A percentile compares a stretch with the other conserved stretches of the same genome.
Evolutionary conservation across 495 filamentous ascomycete genomes (phyloP).

Genomic region (Aspergillus conjunctus): DNA sequence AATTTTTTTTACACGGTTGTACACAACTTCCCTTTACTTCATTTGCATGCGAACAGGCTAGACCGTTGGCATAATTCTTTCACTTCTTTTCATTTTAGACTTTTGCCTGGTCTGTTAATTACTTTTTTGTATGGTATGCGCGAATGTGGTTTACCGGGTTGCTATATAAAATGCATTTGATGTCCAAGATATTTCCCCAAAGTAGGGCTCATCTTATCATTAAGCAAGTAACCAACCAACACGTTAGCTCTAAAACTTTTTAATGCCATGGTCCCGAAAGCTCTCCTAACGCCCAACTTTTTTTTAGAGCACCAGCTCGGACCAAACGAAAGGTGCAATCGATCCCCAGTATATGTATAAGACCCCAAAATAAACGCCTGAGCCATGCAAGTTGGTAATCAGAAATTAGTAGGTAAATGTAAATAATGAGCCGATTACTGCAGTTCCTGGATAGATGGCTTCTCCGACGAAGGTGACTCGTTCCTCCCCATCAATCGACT

Average conservation of each 20-base stretch:
- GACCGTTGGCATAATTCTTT: slow-evolving; percentile 24
- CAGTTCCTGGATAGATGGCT: slow-evolving; percentile 49
- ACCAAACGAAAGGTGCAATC: too few species aligned
- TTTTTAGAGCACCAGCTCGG: too few species aligned
- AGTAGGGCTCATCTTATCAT: background rate
- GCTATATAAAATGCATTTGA: slow-evolving; percentile 13
- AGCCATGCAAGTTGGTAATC: slow-evolving; percentile 11
- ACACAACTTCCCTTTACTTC: slow-evolving; percentile 28
- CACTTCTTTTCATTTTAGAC: slow-evolving; percentile 9
- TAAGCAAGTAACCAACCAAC: background rate
- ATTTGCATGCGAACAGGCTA: slow-evolving; percentile 31
- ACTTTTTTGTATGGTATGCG: slow-evolving; percentile 19
- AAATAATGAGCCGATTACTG: slow-evolving; percentile 16
- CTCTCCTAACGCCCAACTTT: background rate
- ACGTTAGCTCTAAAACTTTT: slow-evolving; percentile 4
- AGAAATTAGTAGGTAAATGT: background rate
- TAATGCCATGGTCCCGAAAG: background rate
- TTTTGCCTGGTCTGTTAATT: slow-evolving; percentile 24
- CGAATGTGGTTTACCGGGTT: slow-evolving; percentile 4
- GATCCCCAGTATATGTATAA: too few species aligned
- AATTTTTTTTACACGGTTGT: slow-evolving; percentile 34
- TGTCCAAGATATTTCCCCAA: slow-evolving; percentile 7
- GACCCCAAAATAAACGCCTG: background rate
- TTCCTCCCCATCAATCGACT: slow-evolving; percentile 45
- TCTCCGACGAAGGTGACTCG: slow-evolving; percentile 30